These are phyloP conservation scores for Cyberlindnera xishuangbannaensis DNA, from an alignment of 805 yeast genomes.

Conservation along the genomic window DNA sequence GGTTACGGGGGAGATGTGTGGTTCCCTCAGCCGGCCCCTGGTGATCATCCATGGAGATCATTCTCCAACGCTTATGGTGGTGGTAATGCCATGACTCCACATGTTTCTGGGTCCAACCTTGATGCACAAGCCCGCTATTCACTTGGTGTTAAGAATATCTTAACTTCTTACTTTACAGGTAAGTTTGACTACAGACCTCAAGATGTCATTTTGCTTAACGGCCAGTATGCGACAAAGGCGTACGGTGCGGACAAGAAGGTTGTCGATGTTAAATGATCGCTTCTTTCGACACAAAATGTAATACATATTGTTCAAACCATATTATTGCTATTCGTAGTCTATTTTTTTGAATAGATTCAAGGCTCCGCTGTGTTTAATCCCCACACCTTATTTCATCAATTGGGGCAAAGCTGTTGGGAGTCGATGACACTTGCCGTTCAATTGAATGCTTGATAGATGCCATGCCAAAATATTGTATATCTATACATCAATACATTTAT, in stretches of 20 bases:
- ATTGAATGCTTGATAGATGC: too few species aligned
- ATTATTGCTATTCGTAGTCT: neutral
- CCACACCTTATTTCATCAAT: too few species aligned
- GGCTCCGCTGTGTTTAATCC: too few species aligned
- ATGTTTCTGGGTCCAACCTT: constrained; percentile 70
- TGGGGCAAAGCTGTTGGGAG: too few species aligned
- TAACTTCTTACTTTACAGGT: constrained; percentile 55
- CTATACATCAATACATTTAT: too few species aligned
- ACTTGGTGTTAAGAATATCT: constrained; percentile 58
- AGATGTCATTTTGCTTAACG: constrained; percentile 66
- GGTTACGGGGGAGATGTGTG: constrained; percentile 88
- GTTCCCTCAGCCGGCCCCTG: constrained; percentile 81
- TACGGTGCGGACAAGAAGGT: constrained; percentile 50
- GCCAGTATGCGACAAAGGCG: constrained; percentile 67
- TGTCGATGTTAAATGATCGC: constrained; percentile 10
- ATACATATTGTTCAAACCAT: neutral
- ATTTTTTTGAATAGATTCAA: neutral
- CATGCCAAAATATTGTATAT: too few species aligned
- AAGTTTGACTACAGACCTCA: constrained; percentile 68
- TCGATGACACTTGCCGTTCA: too few species aligned
- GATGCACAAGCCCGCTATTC: constrained; percentile 79
- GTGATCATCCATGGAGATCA: constrained; percentile 70
- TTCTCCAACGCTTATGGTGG: constrained; percentile 61
- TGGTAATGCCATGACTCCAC: constrained; percentile 85
- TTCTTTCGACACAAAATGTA: neutral